These are phyloP conservation scores for Penicillium turbatum DNA, from an alignment of 495 filamentous ascomycete species.

Conservation along the genomic window DNA sequence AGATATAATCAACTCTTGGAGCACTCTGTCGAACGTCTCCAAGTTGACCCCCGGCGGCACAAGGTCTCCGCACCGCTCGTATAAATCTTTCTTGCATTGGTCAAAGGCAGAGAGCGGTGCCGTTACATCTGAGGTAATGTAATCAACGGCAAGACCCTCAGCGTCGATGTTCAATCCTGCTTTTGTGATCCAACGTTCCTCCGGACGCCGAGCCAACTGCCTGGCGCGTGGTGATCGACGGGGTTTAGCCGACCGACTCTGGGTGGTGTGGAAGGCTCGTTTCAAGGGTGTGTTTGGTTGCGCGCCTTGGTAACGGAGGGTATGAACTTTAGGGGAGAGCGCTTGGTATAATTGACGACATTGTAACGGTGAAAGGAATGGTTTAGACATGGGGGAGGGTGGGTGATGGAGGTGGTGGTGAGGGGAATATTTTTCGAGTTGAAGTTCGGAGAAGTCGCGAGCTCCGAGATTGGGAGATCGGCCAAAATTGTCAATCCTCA, in stretches of 20 bases:
- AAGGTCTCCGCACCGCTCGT: slow-evolving; percentile 6
- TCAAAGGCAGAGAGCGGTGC: background rate
- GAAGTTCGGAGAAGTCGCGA: background rate
- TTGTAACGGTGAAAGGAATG: slow-evolving; percentile 8
- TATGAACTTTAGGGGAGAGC: background rate
- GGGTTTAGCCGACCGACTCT: background rate
- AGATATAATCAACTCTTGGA: slow-evolving; percentile 12
- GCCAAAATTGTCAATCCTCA: too few species aligned
- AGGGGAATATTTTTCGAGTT: slow-evolving; percentile 3
- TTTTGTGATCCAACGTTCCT: too few species aligned
- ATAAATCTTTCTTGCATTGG: background rate
- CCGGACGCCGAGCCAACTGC: too few species aligned
- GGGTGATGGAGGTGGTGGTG: background rate
- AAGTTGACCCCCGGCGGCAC: slow-evolving; percentile 13
- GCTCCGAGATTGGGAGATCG: slow-evolving; percentile 10
- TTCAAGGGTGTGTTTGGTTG: slow-evolving; percentile 3
- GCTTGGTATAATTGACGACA: slow-evolving; percentile 11
- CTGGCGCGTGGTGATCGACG: background rate
- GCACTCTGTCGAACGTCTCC: slow-evolving; percentile 19
- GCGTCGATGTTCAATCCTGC: background rate
- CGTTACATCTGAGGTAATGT: background rate
- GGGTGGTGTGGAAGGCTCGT: slow-evolving; percentile 21
- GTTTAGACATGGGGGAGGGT: slow-evolving; percentile 10
- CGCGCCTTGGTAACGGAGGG: background rate
- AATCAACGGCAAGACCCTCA: background rate